Evolutionary conservation across 306 rosid species (phyloP), one percentile per base, ranked within the genome.

Genomic region (Abrus precatorius): DNA sequence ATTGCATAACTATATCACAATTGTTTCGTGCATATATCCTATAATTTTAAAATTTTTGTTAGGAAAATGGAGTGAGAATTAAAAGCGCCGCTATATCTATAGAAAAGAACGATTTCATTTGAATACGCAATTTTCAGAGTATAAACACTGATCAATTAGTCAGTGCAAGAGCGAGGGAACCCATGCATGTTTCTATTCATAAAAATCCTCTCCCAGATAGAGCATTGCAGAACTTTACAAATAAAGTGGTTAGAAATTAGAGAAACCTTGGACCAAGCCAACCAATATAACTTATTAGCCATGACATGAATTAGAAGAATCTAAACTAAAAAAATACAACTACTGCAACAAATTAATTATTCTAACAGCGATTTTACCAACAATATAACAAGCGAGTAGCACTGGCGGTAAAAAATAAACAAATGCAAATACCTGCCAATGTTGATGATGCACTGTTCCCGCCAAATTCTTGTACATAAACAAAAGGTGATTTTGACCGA

Each of bases 401-500:
- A 54, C 0, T 53, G 68, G 65, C 41, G 29, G 34, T 13, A 9
- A 78, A 67, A 48, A 78, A 68, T 29, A 77, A 77, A 57, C 7
- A 47, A 79, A 34, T 57, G 9, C 1, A 34, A 64, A 50, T 50
- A 76, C 81, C 81, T 76, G 72, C 52, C 30, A 76, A 44, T 48
- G 48, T 48, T 47, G 72, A 75, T 62, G 67, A 76, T 32, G 69
- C 70, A 75, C 70, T 66, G 71, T 84, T 82, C 76, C 86, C 77
- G 83, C 88, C 86, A 92, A 90, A 88, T 85, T 84, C 81, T 84
- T 85, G 83, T 14, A 12, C 74, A 84, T 80, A 81, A 87, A 87
- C 60, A 86, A 85, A 78, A 76, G 77, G 63, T 56, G 79, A 79
- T 73, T 85, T 95, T 95, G 98, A 92, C 97, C 83, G 68, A 86